A percentile compares a stretch with the other conserved stretches of the same genome.
These are phyloP conservation scores for Phytophthora idaei DNA, from an alignment of 352 stramenopile genomes.

Conservation along the genomic window DNA sequence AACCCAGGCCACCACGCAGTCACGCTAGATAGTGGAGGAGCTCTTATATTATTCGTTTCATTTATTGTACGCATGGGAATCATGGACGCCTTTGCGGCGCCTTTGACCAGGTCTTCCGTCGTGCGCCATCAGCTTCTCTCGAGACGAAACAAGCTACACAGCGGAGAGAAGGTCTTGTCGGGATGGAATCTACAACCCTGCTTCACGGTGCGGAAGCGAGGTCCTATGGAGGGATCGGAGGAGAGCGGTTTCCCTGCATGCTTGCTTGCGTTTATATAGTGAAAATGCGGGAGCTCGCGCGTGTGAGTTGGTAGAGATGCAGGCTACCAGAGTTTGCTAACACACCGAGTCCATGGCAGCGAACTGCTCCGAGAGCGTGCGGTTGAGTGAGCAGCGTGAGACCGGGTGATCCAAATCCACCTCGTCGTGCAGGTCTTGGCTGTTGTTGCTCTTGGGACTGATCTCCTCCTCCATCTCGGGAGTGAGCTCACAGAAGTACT, in stretches of 20 bases:
- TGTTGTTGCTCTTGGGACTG: slow-evolving; percentile 21
- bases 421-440: slow-evolving; percentile 33
- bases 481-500: slow-evolving; percentile 71
- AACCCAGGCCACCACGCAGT: not conserved
- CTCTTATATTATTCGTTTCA: slow-evolving; percentile 42
- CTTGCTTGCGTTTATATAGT: slow-evolving; percentile 34
- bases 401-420: slow-evolving; percentile 71
- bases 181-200: slow-evolving; percentile 34
- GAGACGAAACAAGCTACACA: slow-evolving; percentile 27
- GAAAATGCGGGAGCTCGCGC: slow-evolving; percentile 17
- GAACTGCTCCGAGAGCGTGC: slow-evolving; percentile 79
- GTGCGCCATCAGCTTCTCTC: slow-evolving; percentile 30
- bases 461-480: slow-evolving; percentile 41
- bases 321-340: slow-evolving; percentile 29
- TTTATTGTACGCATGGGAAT: slow-evolving; percentile 41
- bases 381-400: slow-evolving; percentile 75
- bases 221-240: slow-evolving; percentile 3
- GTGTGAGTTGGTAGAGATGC: not conserved
- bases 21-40: slow-evolving; percentile 13
- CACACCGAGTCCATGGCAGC: slow-evolving; percentile 80
- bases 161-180: slow-evolving; percentile 19
- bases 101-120: slow-evolving; percentile 21
- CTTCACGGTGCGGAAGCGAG: slow-evolving; percentile 16
- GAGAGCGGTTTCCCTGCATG: slow-evolving; percentile 4
- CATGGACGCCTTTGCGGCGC: slow-evolving; percentile 10